phyloP scores from a whole-genome alignment of 2,329 filamentous ascomycete genomes.

The Bipolaris oryzae region DNA sequence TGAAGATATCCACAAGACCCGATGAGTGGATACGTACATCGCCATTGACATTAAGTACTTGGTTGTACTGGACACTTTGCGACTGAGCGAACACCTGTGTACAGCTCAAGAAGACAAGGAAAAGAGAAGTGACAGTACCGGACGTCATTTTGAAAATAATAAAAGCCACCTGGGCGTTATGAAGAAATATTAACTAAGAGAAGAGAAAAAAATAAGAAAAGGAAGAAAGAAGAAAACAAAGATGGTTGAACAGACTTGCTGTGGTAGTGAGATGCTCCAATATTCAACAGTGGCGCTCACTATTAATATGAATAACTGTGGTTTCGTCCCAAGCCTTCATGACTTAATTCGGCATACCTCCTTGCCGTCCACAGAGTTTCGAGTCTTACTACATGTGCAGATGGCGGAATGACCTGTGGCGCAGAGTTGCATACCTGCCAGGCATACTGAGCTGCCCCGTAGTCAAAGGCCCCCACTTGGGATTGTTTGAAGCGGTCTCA shows the following conservation, averaged over 20 bases:
- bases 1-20: accelerated
- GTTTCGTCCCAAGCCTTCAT: slow-evolving; percentile 14
- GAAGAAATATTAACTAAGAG: slow-evolving; percentile 18
- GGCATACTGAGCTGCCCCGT: slow-evolving; percentile 14
- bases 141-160: slow-evolving; percentile 41
- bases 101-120: slow-evolving; percentile 38
- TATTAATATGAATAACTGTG: slow-evolving; percentile 33
- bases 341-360: slow-evolving; percentile 6
- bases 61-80: slow-evolving; percentile 45
- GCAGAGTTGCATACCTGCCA: slow-evolving; percentile 4
- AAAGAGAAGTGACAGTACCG: slow-evolving; percentile 44
- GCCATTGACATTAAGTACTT: slow-evolving; percentile 49
- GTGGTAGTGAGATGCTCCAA: slow-evolving; percentile 24
- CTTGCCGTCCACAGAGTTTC: slow-evolving; percentile 14
- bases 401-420: slow-evolving; percentile 6
- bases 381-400: slow-evolving; percentile 7
- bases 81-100: slow-evolving; percentile 28
- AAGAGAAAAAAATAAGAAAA: slow-evolving; percentile 24
- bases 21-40: slow-evolving; percentile 36
- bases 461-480: not conserved
- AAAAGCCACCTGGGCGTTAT: slow-evolving; percentile 43
- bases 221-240: slow-evolving; percentile 19
- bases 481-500: not conserved
- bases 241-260: slow-evolving; percentile 42
- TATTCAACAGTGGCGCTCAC: slow-evolving; percentile 14